Base-by-base conservation (phyloP, 1,139 yeast species). In the Lodderomyces parapsilosis region DNA sequence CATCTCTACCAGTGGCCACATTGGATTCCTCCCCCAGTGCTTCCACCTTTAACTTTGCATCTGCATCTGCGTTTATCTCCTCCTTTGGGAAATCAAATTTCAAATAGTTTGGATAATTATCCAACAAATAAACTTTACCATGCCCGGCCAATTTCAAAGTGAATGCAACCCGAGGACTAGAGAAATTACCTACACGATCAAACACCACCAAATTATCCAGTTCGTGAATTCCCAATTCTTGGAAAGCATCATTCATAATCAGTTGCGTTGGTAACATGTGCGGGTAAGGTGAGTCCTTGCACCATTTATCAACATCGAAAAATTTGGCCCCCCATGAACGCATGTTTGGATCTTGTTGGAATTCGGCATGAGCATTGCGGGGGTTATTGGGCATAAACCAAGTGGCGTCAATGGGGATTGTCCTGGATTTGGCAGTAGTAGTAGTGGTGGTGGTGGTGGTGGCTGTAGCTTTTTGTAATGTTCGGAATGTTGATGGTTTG, bases 91-190 rank as follows among this genome's bases (percentile, higher is more conserved):
- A 59, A 14, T 53, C 60, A 10, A 45, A 48, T n/a, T 47, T 46
- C 36, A 58, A 55, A 53, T 86, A 90, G 18, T 63, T 62, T 6
- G 76, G 74, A 56, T 70, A 91, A 49, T 84, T 86, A 64, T 91
- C 86, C 53, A 93, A 73, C 43, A 91, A 62, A 52, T 71, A 75
- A 9, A 90, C 86, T 40, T 71, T 65, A 32, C 74, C 63, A 60
- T 90, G 97, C 4, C 94, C 94, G 61, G 84, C 87, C 3, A 86
- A 70, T 23, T 81, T 71, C 54, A 91, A 75, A 55, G 90, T 88
- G 96, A 96, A 93, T 0, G 91, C 91, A 22, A 86, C 94, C 50
- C 99, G 73, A 27, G 98, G 96, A 4, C 91, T 80, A 33, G 95
- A 83, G 62, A 91, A 89, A 49, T 86, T 81, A 1, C 96, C 96